phyloP scores from a whole-genome alignment of 495 filamentous ascomycete genomes.

The Penicillium cinerascens region DNA sequence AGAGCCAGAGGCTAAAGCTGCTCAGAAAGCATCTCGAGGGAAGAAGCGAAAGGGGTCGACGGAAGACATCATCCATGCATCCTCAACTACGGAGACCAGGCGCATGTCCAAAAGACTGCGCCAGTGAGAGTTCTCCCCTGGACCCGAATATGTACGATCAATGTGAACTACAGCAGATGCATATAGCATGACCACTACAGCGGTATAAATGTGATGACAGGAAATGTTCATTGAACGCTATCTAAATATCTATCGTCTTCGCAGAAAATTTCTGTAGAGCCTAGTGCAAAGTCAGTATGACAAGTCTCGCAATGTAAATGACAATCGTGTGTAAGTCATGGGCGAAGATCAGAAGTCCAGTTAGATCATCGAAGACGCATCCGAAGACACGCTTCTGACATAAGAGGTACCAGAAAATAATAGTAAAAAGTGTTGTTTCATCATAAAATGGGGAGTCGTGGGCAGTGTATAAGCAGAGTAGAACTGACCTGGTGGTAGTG shows the following conservation, averaged over 20 bases:
- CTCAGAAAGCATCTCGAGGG: constrained; percentile 4
- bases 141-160: not conserved
- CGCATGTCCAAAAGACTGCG: constrained; percentile 39
- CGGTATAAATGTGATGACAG: not conserved
- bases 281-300: constrained; percentile 24
- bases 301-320: constrained; percentile 9
- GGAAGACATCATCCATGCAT: constrained; percentile 20
- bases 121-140: not conserved
- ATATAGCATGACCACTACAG: not conserved
- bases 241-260: not conserved
- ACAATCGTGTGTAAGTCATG: constrained; percentile 4
- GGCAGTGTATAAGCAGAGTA: not conserved
- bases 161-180: not conserved
- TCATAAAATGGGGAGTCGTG: constrained; percentile 24
- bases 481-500: constrained; percentile 29
- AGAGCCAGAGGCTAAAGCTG: constrained; percentile 16
- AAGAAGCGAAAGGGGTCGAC: constrained; percentile 21
- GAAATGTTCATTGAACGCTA: not conserved
- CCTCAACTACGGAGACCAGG: constrained; percentile 32
- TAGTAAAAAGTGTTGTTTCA: constrained; percentile 46
- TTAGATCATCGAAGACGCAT: constrained; percentile 55
- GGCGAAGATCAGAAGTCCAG: constrained; percentile 56
- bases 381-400: constrained; percentile 49
- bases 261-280: not conserved
- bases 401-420: constrained; percentile 65